Evolutionary conservation across 768 basidiomycete genomes (phyloP), one percentile per base, ranked within the genome.

Genomic region (Coprinopsis sp.): DNA sequence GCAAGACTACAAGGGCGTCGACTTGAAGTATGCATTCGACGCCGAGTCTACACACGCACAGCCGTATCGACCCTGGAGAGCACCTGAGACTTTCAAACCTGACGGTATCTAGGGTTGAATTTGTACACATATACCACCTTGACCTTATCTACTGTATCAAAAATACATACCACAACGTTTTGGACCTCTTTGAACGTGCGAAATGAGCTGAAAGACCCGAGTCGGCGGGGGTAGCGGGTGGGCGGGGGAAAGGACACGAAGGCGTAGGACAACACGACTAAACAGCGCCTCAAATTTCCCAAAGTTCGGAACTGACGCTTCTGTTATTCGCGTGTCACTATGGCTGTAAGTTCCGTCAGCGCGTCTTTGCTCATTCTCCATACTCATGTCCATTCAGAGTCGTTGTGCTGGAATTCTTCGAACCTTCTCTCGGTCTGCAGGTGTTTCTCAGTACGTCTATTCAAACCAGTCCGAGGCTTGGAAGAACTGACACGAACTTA

Each of bases 331-430:
- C 57, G 57, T 59, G 54, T 51, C 47, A 55, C 37, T 52, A 76
- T 76, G 73, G 69, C 71, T 57, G 74, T 76, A 60, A 54, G 72
- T 69, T n/a, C 29, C 36, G 27, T 49, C 34, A 10, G 28, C 31
- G 29, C 33, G 12, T 14, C 39, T 27, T 23, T 37, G 8, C 24
- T 28, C 16, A 33, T n/a, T 38, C 52, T 46, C 21, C 41, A 38
- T 8, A 12, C 25, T 46, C 14, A 46, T 43, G 18, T 44, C 14
- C 8, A 41, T 23, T 44, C 45, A 76, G 73, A 71, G 73, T 63
- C 72, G 73, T 56, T 76, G 73, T 54, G 64, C 70, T 44, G 59
- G 59, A 49, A 49, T 66, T 53, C 59, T 76, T 41, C 69, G 73
- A 50, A 62, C 65, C 41, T 61, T 73, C 55, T 65, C 70, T 54